Conservation (phyloP, 2,329 filamentous ascomycete species). For the Arthrobotrys sphaeroides region DNA sequence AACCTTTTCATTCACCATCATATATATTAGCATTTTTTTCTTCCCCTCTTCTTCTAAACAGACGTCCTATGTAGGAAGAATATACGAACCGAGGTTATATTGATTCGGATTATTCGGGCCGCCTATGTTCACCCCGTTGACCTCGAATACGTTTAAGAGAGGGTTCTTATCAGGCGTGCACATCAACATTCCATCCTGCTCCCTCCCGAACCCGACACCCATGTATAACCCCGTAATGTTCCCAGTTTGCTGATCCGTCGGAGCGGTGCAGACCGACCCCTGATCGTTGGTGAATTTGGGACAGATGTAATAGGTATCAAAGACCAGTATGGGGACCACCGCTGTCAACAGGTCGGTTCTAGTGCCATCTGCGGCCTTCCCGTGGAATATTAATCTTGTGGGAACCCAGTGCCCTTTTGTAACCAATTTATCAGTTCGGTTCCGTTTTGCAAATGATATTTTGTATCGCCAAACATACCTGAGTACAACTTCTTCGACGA, state of each 20-base stretch:
- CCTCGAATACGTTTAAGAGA: slow-evolving; percentile 32
- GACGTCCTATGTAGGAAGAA: background rate
- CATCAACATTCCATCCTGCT: slow-evolving; percentile 42
- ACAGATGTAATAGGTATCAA: slow-evolving; percentile 32
- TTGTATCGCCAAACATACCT: slow-evolving; percentile 6
- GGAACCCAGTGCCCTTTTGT: slow-evolving; percentile 48
- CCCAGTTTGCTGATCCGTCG: background rate
- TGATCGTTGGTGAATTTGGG: slow-evolving; percentile 26
- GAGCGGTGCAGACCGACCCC: slow-evolving; percentile 3
- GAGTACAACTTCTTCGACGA: slow-evolving; percentile 39
- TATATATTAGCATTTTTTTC: background rate
- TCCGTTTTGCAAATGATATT: no score
- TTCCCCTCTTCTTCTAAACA: background rate
- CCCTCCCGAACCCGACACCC: slow-evolving; percentile 47
- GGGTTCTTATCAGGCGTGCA: slow-evolving; percentile 51
- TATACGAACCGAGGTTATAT: slow-evolving; percentile 20
- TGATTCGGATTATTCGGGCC: background rate
- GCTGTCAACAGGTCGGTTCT: slow-evolving; percentile 13
- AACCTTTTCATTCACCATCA: slow-evolving; percentile 5
- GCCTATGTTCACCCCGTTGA: slow-evolving; percentile 19
- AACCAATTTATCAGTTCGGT: no score
- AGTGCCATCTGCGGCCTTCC: background rate
- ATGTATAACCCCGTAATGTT: slow-evolving; percentile 33
- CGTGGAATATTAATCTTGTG: slow-evolving; percentile 32
- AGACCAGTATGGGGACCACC: slow-evolving; percentile 28